Conservation (phyloP, 257 asterid species). For the Nicotiana benthamiana region DNA sequence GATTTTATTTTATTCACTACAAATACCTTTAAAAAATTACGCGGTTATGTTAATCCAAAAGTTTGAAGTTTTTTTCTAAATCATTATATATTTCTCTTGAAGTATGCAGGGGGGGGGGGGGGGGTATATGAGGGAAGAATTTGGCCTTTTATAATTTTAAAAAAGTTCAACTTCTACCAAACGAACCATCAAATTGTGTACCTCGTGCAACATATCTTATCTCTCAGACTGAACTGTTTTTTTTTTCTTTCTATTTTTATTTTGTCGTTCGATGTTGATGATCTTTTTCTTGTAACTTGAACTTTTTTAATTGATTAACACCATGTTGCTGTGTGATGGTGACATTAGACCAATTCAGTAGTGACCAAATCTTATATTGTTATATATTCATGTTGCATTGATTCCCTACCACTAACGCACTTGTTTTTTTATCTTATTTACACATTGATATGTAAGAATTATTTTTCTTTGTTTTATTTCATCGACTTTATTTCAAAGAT, state of each 20-base stretch:
- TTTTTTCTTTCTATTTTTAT: background rate
- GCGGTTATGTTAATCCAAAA: no score
- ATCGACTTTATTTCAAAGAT: background rate
- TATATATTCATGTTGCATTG: background rate
- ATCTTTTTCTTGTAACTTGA: background rate
- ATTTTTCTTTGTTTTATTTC: background rate
- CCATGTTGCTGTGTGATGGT: background rate
- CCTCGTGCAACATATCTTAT: background rate
- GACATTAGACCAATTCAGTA: background rate
- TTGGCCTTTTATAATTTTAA: no score
- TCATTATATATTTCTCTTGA: no score
- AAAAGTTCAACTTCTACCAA: background rate
- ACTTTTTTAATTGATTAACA: background rate
- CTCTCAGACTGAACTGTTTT: background rate
- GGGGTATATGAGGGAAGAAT: no score
- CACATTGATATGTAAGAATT: background rate
- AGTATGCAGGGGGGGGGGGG: no score
- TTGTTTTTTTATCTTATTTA: background rate
- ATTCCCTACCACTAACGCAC: background rate
- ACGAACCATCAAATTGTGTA: background rate
- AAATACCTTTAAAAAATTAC: no score
- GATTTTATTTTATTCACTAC: no score
- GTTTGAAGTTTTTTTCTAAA: no score
- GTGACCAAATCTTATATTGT: background rate
- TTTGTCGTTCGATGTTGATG: background rate